A percentile compares a stretch with the other conserved stretches of the same genome.
phyloP scores from a whole-genome alignment of 371 early-diverging fungal species.

The Zopfochytrium polystomum region DNA sequence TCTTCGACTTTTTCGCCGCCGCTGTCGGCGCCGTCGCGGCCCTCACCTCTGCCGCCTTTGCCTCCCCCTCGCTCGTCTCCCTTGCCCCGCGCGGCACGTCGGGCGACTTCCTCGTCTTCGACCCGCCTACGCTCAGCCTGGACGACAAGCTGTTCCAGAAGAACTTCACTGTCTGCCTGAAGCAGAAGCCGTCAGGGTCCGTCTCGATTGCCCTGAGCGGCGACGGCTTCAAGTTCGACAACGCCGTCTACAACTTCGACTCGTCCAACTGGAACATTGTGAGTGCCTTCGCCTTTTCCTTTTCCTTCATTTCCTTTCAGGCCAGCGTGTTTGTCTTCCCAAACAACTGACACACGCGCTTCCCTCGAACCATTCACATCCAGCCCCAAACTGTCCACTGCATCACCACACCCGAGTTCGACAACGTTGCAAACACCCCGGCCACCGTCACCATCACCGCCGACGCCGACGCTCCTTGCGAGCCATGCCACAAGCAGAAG shows the following conservation, averaged over 20 bases:
- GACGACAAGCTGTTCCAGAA: slow-evolving; percentile 1
- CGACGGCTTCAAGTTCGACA: slow-evolving; percentile 1
- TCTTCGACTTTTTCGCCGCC: no score
- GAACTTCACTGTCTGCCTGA: slow-evolving; percentile 14
- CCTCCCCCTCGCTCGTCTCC: not conserved
- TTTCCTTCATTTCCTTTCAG: no score
- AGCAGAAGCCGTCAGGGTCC: not conserved
- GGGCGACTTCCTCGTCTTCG: not conserved
- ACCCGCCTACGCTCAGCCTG: slow-evolving; percentile 10
- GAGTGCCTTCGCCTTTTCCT: not conserved
- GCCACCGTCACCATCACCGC: no score
- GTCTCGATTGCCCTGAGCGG: slow-evolving; percentile 7
- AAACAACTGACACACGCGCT: no score
- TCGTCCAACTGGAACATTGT: slow-evolving; percentile 10
- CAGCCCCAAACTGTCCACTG: no score
- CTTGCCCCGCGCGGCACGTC: not conserved
- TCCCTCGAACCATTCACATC: no score
- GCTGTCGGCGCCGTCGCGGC: not conserved
- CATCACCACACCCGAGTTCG: no score
- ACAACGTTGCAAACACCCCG: no score
- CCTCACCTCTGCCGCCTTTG: not conserved
- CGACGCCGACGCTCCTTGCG: no score
- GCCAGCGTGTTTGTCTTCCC: no score
- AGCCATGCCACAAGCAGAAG: no score
- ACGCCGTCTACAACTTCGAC: not conserved